These are phyloP conservation scores for Debaryomyces subglobosus DNA, from an alignment of 1,139 yeast genomes.

Conservation along the genomic window DNA sequence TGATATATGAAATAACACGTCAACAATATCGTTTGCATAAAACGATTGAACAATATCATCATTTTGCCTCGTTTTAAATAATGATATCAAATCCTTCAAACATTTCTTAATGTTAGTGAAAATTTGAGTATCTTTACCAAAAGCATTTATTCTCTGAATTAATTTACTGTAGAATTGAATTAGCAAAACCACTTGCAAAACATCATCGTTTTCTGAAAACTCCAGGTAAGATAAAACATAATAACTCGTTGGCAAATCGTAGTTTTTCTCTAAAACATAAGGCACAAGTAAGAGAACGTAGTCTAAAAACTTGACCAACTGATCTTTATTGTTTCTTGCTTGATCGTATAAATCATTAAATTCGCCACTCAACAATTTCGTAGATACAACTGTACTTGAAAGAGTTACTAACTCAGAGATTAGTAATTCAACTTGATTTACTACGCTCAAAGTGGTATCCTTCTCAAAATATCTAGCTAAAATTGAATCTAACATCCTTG, in stretches of 20 bases:
- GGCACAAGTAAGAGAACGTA: constrained; percentile 22
- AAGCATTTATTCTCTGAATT: constrained; percentile 14
- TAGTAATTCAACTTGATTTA: constrained; percentile 25
- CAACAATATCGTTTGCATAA: constrained; percentile 22
- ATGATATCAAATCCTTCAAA: constrained; percentile 15
- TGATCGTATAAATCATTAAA: constrained; percentile 6
- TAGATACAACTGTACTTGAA: constrained; percentile 8
- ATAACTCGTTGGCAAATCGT: background rate
- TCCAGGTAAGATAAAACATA: background rate
- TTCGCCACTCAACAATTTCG: constrained; percentile 12
- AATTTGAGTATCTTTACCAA: constrained; percentile 8
- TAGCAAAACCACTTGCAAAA: constrained; percentile 28
- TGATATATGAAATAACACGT: constrained; percentile 23
- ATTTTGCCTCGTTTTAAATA: constrained; percentile 16
- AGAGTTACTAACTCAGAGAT: constrained; percentile 8
- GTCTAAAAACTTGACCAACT: constrained; percentile 29
- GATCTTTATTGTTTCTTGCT: constrained; percentile 12
- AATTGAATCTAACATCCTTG: constrained; percentile 5
- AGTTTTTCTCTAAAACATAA: constrained; percentile 5
- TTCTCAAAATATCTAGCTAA: constrained; percentile 7
- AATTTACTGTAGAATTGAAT: constrained; percentile 33
- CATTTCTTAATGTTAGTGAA: constrained; percentile 17
- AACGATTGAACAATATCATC: constrained; percentile 18
- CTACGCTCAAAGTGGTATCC: constrained; percentile 16
- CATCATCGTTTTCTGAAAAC: constrained; percentile 23